These are phyloP conservation scores for Trypanosoma grayi DNA, from an alignment of 208 protist species.

Conservation along the genomic window DNA sequence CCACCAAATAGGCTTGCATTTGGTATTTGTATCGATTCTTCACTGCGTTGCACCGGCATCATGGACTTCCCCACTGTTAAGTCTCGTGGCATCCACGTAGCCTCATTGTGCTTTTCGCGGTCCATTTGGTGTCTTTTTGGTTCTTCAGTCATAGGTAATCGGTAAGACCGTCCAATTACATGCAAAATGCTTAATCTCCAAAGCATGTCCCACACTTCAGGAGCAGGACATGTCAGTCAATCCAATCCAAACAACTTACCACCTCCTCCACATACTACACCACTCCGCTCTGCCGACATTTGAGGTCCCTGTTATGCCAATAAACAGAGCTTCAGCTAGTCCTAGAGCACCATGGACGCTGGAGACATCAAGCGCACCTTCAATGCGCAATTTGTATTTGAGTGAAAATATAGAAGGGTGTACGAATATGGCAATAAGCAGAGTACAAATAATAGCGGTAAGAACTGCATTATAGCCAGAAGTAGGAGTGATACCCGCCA, in stretches of 20 bases:
- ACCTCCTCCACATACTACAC: conserved; percentile 37
- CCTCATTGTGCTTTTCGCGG: conserved; percentile 13
- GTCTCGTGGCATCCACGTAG: background rate
- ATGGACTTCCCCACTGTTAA: background rate
- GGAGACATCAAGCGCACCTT: conserved; percentile 64
- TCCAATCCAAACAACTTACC: conserved; percentile 25
- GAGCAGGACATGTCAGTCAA: conserved; percentile 10
- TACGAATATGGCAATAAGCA: conserved; percentile 34
- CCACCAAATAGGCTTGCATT: conserved; percentile 8
- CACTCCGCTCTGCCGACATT: conserved; percentile 6
- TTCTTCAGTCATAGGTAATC: conserved; percentile 16
- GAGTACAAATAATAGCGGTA: conserved; percentile 36
- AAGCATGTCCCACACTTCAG: conserved; percentile 10
- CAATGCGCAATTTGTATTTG: conserved; percentile 47
- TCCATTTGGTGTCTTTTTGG: conserved; percentile 11
- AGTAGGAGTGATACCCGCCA: conserved; percentile 63
- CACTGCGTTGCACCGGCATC: background rate
- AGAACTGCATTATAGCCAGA: conserved; percentile 49
- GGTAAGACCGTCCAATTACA: conserved; percentile 17
- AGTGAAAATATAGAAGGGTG: conserved; percentile 32
- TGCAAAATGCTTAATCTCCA: conserved; percentile 22
- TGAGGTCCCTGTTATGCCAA: conserved; percentile 32
- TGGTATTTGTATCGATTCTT: background rate
- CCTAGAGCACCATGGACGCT: conserved; percentile 54
- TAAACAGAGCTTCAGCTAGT: conserved; percentile 40